These are phyloP conservation scores for Penicillium capsulatum DNA, from an alignment of 2,329 filamentous ascomycete species.

Conservation along the genomic window DNA sequence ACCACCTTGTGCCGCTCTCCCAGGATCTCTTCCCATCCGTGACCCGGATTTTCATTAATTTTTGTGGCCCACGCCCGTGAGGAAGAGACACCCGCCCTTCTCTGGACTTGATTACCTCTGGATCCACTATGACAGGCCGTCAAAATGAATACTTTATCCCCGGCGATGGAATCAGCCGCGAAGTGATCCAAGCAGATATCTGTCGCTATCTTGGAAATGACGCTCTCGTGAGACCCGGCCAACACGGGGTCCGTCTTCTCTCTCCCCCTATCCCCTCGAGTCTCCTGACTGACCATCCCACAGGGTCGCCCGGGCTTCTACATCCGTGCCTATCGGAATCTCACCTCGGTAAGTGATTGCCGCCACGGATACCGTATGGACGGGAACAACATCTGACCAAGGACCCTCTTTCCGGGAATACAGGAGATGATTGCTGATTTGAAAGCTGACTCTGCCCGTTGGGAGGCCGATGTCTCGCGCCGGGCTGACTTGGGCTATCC, in stretches of 20 bases:
- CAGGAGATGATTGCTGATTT: slow-evolving; percentile 55
- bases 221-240: slow-evolving; percentile 70
- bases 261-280: slow-evolving; percentile 12
- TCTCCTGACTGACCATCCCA: slow-evolving; percentile 33
- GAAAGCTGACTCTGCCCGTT: slow-evolving; percentile 51
- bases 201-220: slow-evolving; percentile 81
- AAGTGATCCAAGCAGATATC: slow-evolving; percentile 80
- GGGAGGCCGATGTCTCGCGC: slow-evolving; percentile 44
- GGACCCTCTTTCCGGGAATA: slow-evolving; percentile 8
- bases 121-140: slow-evolving; percentile 40
- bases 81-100: slow-evolving; percentile 18
- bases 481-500: slow-evolving; percentile 41
- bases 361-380: slow-evolving; percentile 3
- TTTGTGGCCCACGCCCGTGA: slow-evolving; percentile 29
- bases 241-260: slow-evolving; percentile 60
- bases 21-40: slow-evolving; percentile 10
- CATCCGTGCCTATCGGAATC: slow-evolving; percentile 73
- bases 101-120: slow-evolving; percentile 25
- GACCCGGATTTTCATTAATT: slow-evolving; percentile 17
- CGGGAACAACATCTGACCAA: slow-evolving; percentile 22
- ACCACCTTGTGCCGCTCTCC: slow-evolving; percentile 4
- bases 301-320: slow-evolving; percentile 68
- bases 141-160: slow-evolving; percentile 77
- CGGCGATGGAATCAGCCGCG: slow-evolving; percentile 74
- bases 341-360: slow-evolving; percentile 62